Evolutionary conservation across 768 basidiomycete genomes (phyloP), one percentile per base, ranked within the genome.

Genomic region (Termitomyces bulborhizus): DNA sequence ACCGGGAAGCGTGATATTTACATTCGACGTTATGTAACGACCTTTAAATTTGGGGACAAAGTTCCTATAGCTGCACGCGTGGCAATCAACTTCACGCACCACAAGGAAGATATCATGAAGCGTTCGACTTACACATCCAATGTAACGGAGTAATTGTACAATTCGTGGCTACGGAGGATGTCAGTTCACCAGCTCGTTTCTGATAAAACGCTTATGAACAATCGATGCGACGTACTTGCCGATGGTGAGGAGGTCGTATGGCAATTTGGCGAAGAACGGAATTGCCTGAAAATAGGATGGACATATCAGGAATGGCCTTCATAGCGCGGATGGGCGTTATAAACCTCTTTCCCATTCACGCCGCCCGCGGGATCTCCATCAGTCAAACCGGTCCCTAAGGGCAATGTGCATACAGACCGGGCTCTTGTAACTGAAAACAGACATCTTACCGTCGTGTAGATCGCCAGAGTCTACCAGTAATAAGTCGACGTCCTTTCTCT

Each of bases 11-110:
- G 91, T 93, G 65, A 96, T 90, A 70, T 95, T 90, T 53, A 37
- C 88, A 62, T 96, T 96, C 2, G 86, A 90, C 1, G 90, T 84
- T 46, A 97, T 71, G 67, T 93, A 94, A 44, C 84, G 77, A 6
- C 88, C 90, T 7, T 80, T 74, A 68, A 84, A 77, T 45, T 81
- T 70, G 3, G 60, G 85, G 3, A 72, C 83, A 62, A 92, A 88
- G 65, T 86, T 86, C 51, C 75, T 69, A 66, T 86, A 73, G 70
- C 81, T 86, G 54, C 39, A 39, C 45, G 29, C 31, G 34, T 21
- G 21, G 21, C 39, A 34, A 60, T 46, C 54, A 29, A 9, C 29
- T 11, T 12, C 36, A 15, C 16, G 4, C 15, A 37, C n/a, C 15
- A 40, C 13, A 31, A 50, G 24, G 34, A 46, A 29, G 2, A 11